phyloP scores from a whole-genome alignment of 2,329 filamentous ascomycete genomes.

The Aspergillus hortae region DNA sequence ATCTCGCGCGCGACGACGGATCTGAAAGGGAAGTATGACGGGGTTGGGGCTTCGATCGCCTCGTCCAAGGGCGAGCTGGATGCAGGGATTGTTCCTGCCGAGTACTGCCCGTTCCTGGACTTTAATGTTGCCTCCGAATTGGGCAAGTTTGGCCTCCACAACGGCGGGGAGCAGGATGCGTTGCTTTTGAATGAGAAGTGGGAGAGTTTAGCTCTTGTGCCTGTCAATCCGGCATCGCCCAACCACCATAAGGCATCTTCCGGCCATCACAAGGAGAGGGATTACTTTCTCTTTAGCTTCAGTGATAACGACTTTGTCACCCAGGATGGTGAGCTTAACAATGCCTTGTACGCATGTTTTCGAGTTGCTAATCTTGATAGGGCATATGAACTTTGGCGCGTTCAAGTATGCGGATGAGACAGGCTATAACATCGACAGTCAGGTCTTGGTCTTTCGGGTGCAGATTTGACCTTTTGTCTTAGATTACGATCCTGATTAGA shows the following conservation, averaged over 20 bases:
- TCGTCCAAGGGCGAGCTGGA: constrained; percentile 53
- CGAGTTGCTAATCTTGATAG: constrained; percentile 25
- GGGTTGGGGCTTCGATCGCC: constrained; percentile 43
- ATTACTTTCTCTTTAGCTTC: constrained; percentile 65
- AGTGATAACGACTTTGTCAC: constrained; percentile 76
- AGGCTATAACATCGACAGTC: constrained; percentile 58
- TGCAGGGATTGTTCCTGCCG: constrained; percentile 52
- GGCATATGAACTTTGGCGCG: constrained; percentile 56
- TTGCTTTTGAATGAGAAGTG: constrained; percentile 71
- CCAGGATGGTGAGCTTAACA: constrained; percentile 53
- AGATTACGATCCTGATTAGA: too few relatives aligned
- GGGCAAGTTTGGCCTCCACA: constrained; percentile 63
- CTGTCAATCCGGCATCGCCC: constrained; percentile 45
- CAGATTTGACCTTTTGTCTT: constrained; percentile 15
- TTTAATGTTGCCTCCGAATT: constrained; percentile 65
- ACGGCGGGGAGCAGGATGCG: constrained; percentile 60
- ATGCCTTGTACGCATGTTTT: background rate
- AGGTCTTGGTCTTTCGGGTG: constrained; percentile 57
- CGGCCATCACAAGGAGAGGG: constrained; percentile 37
- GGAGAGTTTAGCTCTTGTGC: constrained; percentile 65
- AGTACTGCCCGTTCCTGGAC: constrained; percentile 65
- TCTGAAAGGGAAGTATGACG: constrained; percentile 49
- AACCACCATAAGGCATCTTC: constrained; percentile 8
- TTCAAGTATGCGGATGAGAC: constrained; percentile 55
- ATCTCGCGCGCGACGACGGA: constrained; percentile 57